Percentiles rank a stretch among this genome's conserved stretches.
phyloP scores from a whole-genome alignment of 208 protist genomes.

The Jaenimonas drosophilae region DNA sequence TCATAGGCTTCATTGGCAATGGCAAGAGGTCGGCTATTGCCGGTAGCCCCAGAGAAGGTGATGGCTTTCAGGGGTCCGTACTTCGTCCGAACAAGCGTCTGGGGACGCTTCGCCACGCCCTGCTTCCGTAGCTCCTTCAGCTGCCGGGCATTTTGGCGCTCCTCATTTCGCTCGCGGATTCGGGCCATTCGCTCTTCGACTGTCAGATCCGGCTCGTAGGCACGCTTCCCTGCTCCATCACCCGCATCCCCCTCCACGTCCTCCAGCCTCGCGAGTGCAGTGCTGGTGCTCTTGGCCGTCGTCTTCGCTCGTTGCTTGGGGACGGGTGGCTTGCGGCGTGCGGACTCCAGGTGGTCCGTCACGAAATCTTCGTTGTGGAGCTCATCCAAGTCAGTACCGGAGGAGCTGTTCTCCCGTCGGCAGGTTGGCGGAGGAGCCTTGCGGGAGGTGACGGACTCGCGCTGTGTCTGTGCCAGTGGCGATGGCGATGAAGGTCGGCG shows the following conservation, averaged over 20 bases:
- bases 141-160: conserved; percentile 2
- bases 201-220: conserved; percentile 13
- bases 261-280: background rate
- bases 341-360: too few relatives aligned
- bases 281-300: background rate
- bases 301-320: too few relatives aligned
- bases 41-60: background rate
- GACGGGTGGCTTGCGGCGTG: too few relatives aligned
- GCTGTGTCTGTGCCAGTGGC: too few relatives aligned
- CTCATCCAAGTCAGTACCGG: too few relatives aligned
- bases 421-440: too few relatives aligned
- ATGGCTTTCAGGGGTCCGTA: conserved; percentile 36
- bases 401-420: too few relatives aligned
- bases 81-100: conserved; percentile 35
- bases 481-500: too few relatives aligned
- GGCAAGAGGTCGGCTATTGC: background rate
- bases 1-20: conserved; percentile 1
- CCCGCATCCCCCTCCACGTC: conserved; percentile 10
- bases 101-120: conserved; percentile 48
- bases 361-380: too few relatives aligned
- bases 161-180: conserved; percentile 27
- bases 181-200: conserved; percentile 34
- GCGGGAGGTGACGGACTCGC: too few relatives aligned
- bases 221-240: conserved; percentile 12
- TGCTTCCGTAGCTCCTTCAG: conserved; percentile 2